phyloP scores from a whole-genome alignment of 192 early-diverging fungal genomes.

The Haplosporangium gracile region DNA sequence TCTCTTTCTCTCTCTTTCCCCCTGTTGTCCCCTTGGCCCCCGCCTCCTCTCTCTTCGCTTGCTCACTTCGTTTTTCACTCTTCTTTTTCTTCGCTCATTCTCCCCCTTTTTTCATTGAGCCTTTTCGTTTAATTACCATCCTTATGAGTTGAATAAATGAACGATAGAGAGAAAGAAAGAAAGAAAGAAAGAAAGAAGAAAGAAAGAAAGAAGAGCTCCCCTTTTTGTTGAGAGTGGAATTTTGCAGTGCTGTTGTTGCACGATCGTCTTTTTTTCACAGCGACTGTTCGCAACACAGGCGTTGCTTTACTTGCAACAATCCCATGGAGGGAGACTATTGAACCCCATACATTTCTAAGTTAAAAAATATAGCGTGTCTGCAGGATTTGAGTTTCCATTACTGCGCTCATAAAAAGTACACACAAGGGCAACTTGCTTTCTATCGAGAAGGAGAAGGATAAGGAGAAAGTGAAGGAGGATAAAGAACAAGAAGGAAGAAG shows the following conservation, averaged over 20 bases:
- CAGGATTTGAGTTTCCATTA: too few species aligned
- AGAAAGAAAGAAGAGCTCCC: neutral
- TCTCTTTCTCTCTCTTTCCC: neutral
- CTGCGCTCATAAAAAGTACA: too few species aligned
- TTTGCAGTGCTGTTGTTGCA: neutral
- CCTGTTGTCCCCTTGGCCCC: neutral
- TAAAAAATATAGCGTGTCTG: neutral
- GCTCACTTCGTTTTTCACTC: neutral
- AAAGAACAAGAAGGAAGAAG: neutral
- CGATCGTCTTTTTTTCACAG: neutral
- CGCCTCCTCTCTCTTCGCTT: neutral
- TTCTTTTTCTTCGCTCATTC: neutral
- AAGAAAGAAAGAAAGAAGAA: neutral
- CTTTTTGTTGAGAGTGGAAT: neutral
- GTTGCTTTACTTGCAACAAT: too few species aligned
- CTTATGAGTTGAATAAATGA: neutral
- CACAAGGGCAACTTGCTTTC: neutral
- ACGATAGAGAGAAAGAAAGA: neutral
- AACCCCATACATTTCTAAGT: neutral
- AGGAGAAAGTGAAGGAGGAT: neutral
- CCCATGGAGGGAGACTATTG: neutral
- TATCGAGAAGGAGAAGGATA: neutral
- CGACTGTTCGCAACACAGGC: too few species aligned
- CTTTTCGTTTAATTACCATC: neutral
- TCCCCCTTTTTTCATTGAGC: neutral